Evolutionary conservation across 1,284 basidiomycete species (phyloP), one percentile per base, ranked within the genome.

Genomic region (Tilletia indica): DNA sequence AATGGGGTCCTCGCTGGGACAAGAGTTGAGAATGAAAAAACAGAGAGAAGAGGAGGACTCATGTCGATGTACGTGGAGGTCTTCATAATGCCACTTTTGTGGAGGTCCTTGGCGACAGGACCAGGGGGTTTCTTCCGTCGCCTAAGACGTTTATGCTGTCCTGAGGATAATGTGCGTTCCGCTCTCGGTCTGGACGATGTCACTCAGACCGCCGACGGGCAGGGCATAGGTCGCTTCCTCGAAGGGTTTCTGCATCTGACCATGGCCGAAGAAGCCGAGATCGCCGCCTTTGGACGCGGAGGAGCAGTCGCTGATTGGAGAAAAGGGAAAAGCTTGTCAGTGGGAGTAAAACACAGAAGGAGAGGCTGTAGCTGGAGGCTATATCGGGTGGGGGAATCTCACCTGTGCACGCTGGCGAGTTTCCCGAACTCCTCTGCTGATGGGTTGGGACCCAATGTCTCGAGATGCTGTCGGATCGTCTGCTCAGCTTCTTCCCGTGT

Each of bases 221-320:
- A 98, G 88, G 0, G 86, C 89, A 85, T 90, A 97, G 9, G 94
- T 89, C 3, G 92, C 92, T 34, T 97, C 93, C 86, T 98, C 95
- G 83, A 99, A 99, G 31, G 93, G 90, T 86, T 93, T 94, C 86
- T 99, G 97, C 97, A 99, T 99, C 87, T 93, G 91, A 2, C 92
- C 93, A 16, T 86, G 89, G 1, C 88, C 89, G 83, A 99, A 99
- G 86, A 87, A 88, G 3, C 97, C 85, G 48, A 84, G 78, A 67
- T 84, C 82, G 61, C 82, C 82, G 45, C 82, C 82, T 3, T 72
- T 70, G 34, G 71, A 70, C 31, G 82, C 82, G 2, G 82, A 84
- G 0, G 82, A 82, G 74, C 82, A 84, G 76, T 84, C 82, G 39
- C 82, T 82, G 75, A 64, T 25, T 5, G 14, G 25, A 8, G 21